phyloP scores from a whole-genome alignment of 257 asterid genomes.

The Linderniella brevidens region DNA sequence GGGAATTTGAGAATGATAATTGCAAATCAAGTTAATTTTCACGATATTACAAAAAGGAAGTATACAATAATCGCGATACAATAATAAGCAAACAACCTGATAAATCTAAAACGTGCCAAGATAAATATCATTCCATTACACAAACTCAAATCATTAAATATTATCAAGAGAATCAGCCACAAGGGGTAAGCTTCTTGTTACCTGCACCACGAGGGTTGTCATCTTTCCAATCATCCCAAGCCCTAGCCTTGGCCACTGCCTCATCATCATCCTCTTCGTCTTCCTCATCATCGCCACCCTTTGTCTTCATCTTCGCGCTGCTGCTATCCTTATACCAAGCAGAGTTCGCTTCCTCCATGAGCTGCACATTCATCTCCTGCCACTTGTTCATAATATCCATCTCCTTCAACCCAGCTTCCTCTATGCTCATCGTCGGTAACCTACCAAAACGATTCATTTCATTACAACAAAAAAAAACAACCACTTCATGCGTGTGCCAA shows the following conservation, averaged over 20 bases:
- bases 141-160: too few relatives aligned
- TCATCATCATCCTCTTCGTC: slow-evolving; percentile 70
- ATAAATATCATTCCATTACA: too few relatives aligned
- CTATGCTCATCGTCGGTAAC: slow-evolving; percentile 94
- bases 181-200: slow-evolving; percentile 91
- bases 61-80: too few relatives aligned
- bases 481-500: too few relatives aligned
- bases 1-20: too few relatives aligned
- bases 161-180: slow-evolving; percentile 57
- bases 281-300: slow-evolving; percentile 36
- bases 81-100: too few relatives aligned
- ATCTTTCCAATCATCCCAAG: slow-evolving; percentile 99
- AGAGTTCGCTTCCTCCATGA: slow-evolving; percentile 88
- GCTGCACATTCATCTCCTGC: slow-evolving; percentile 59
- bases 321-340: slow-evolving; percentile 55
- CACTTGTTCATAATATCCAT: slow-evolving; percentile 94
- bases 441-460: slow-evolving; percentile 14
- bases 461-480: too few relatives aligned
- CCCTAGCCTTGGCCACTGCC: slow-evolving; percentile 85
- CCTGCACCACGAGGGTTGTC: slow-evolving; percentile 98
- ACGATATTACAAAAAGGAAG: too few relatives aligned
- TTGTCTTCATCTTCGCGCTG: slow-evolving; percentile 9
- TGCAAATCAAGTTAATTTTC: too few relatives aligned
- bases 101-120: too few relatives aligned
- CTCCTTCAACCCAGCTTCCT: slow-evolving; percentile 94